Evolutionary conservation across 495 filamentous ascomycete genomes (phyloP).

Genomic region (Penicillium coffeae): DNA sequence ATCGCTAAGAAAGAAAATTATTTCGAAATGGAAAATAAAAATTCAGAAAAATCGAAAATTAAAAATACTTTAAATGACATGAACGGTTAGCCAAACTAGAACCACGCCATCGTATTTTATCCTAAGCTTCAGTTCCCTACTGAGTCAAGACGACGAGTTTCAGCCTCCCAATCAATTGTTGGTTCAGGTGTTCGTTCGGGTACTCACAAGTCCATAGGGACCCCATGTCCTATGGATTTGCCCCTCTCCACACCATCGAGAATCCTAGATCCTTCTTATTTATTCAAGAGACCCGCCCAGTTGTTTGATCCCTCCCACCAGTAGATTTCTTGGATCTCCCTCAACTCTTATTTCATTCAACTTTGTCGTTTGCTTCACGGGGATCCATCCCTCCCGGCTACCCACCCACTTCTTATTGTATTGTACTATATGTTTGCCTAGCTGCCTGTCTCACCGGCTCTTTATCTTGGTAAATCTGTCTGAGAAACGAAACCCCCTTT

Average conservation of each 20-base stretch:
- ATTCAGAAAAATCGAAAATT: neutral
- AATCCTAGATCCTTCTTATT: constrained; percentile 12
- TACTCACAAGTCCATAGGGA: neutral
- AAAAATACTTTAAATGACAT: neutral
- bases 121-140: constrained; percentile 3
- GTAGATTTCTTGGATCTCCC: neutral
- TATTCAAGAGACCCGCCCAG: constrained; percentile 14
- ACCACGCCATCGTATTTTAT: constrained; percentile 14
- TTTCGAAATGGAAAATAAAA: constrained; percentile 8
- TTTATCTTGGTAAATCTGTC: constrained; percentile 6
- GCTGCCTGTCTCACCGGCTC: constrained; percentile 9
- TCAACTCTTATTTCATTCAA: neutral
- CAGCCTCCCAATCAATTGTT: constrained; percentile 14
- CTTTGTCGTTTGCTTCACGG: neutral
- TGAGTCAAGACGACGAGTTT: constrained; percentile 16
- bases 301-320: neutral
- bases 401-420: constrained; percentile 1
- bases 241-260: neutral
- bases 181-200: neutral
- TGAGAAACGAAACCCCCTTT: constrained; percentile 9
- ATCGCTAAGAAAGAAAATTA: constrained; percentile 8
- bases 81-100: neutral
- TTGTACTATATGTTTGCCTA: constrained; percentile 3
- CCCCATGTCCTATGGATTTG: neutral
- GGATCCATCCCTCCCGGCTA: constrained; percentile 1